phyloP scores from a whole-genome alignment of 495 filamentous ascomycete genomes.

The Aeminium ludgeri region DNA sequence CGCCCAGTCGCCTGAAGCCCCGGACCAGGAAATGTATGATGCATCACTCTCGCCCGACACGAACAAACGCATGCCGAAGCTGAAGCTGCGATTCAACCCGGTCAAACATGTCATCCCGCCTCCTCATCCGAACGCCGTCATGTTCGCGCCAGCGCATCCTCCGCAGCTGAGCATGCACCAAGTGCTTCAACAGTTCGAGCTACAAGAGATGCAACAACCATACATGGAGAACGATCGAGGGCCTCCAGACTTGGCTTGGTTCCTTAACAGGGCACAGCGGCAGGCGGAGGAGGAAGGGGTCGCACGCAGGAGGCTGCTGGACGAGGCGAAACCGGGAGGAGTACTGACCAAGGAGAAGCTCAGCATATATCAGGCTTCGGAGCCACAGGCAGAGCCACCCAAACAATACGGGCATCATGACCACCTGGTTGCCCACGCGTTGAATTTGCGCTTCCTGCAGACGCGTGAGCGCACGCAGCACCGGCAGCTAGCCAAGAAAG shows the following conservation, averaged over 20 bases:
- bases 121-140: constrained; percentile 8
- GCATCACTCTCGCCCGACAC: not conserved
- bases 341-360: constrained; percentile 53
- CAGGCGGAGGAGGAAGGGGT: constrained; percentile 38
- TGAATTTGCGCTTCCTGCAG: constrained; percentile 64
- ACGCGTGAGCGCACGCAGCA: constrained; percentile 61
- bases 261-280: constrained; percentile 34
- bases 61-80: constrained; percentile 2
- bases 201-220: constrained; percentile 13
- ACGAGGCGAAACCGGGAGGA: constrained; percentile 57
- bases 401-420: constrained; percentile 72
- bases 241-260: constrained; percentile 3
- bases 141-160: not conserved
- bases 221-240: constrained; percentile 13
- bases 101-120: not conserved
- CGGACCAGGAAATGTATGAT: not conserved
- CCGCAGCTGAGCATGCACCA: constrained; percentile 8
- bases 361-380: constrained; percentile 53
- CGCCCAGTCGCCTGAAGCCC: not conserved
- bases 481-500: constrained; percentile 41
- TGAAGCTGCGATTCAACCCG: constrained; percentile 10
- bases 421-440: constrained; percentile 63
- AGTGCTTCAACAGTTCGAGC: constrained; percentile 9
- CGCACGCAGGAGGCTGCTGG: constrained; percentile 42
- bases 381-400: constrained; percentile 54